Evolutionary conservation across 2,329 filamentous ascomycete species (phyloP).

Genomic region (Fusarium chaquense): DNA sequence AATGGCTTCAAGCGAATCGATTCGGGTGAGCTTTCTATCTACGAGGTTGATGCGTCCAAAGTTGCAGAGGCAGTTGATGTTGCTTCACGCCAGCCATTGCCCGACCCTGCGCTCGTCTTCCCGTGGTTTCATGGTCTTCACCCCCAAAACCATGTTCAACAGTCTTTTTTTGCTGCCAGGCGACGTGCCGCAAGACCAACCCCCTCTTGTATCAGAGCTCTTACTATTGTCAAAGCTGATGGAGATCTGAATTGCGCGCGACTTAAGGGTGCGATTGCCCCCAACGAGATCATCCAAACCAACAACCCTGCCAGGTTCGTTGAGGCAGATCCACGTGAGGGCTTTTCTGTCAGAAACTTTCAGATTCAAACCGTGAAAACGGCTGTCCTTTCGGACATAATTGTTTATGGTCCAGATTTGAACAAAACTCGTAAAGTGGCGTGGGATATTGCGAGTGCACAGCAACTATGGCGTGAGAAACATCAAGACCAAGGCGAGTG

Average conservation of each 20-base stretch:
- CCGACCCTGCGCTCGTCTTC: constrained; percentile 87
- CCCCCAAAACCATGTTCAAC: constrained; percentile 86
- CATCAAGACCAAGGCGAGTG: constrained; percentile 67
- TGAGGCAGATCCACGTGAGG: constrained; percentile 86
- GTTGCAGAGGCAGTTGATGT: constrained; percentile 82
- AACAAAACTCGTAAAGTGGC: constrained; percentile 71
- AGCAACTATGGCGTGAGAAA: constrained; percentile 78
- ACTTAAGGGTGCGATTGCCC: constrained; percentile 87
- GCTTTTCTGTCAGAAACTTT: constrained; percentile 96
- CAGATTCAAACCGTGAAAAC: constrained; percentile 94
- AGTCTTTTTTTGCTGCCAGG: constrained; percentile 87
- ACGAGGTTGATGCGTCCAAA: constrained; percentile 76
- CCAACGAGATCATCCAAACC: constrained; percentile 79
- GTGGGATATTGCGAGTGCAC: constrained; percentile 79
- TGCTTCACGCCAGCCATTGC: constrained; percentile 81
- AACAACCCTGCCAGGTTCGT: constrained; percentile 71
- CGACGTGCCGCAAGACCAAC: constrained; percentile 78
- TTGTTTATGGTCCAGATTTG: constrained; percentile 86
- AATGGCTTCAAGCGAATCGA: constrained; percentile 67
- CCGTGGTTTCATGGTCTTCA: constrained; percentile 97
- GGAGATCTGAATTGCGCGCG: constrained; percentile 79
- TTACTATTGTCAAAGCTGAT: constrained; percentile 90
- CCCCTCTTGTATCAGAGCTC: constrained; percentile 77
- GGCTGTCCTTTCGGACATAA: constrained; percentile 88
- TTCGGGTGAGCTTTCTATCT: constrained; percentile 71